These are phyloP conservation scores for Pinguiococcus pyrenoidosus DNA, from an alignment of 108 stramenopile genomes.

Conservation along the genomic window DNA sequence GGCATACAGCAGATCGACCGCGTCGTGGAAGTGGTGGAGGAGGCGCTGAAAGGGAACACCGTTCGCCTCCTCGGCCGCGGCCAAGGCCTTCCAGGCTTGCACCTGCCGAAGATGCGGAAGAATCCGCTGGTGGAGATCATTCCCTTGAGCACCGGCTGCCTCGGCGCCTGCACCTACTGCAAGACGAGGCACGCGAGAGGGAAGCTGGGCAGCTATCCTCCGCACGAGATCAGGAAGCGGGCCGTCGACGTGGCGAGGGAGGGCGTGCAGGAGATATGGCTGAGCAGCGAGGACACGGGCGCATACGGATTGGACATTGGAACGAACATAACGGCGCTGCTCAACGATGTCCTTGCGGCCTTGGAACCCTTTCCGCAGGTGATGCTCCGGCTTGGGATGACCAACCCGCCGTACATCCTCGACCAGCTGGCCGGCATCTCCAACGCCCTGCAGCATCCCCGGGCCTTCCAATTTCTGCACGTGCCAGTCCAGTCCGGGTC, in stretches of 20 bases:
- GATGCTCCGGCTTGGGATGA: slow-evolving; percentile 39
- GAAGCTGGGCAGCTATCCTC: slow-evolving; percentile 26
- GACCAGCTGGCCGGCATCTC: slow-evolving; percentile 20
- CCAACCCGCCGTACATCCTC: slow-evolving; percentile 41
- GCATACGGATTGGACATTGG: slow-evolving; percentile 36
- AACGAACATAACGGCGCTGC: not conserved
- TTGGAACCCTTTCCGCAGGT: slow-evolving; percentile 2
- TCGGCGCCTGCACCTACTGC: slow-evolving; percentile 43
- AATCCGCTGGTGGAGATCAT: slow-evolving; percentile 38
- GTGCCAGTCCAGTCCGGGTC: slow-evolving; percentile 32
- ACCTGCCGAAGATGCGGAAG: slow-evolving; percentile 36
- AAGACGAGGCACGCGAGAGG: slow-evolving; percentile 40
- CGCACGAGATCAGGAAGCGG: slow-evolving; percentile 15
- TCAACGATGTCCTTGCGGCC: too few relatives aligned
- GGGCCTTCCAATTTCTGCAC: slow-evolving; percentile 32
- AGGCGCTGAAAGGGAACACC: slow-evolving; percentile 21
- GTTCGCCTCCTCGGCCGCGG: slow-evolving; percentile 15
- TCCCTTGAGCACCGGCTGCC: slow-evolving; percentile 36
- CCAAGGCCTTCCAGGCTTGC: slow-evolving; percentile 18
- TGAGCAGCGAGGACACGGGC: slow-evolving; percentile 37
- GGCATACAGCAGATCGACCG: slow-evolving; percentile 35
- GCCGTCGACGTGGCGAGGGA: slow-evolving; percentile 9
- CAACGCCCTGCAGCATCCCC: not conserved
- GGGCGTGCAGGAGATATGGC: slow-evolving; percentile 35
- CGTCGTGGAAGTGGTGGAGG: slow-evolving; percentile 29